A percentile compares a stretch with the other conserved stretches of the same genome.
These are phyloP conservation scores for Orbilia blumenaviensis DNA, from an alignment of 2,329 filamentous ascomycete species.

Conservation along the genomic window DNA sequence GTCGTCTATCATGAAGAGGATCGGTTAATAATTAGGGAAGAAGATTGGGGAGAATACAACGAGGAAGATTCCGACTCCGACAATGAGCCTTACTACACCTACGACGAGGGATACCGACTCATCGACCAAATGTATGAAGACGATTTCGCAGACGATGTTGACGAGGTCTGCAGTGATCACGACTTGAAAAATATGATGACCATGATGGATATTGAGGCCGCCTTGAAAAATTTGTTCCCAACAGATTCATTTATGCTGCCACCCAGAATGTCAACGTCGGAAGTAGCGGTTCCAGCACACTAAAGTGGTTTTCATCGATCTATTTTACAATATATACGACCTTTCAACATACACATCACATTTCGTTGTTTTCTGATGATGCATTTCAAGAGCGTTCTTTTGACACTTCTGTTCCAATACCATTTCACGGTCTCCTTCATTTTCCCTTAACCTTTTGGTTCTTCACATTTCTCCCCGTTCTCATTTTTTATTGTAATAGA, in stretches of 20 bases:
- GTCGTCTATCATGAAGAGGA: constrained; percentile 44
- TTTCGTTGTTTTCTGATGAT: not conserved
- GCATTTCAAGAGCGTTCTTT: constrained; percentile 10
- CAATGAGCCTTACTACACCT: constrained; percentile 26
- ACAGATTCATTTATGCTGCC: constrained; percentile 25
- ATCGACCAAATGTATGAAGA: constrained; percentile 48
- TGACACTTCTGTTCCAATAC: not conserved
- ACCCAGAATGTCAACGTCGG: not conserved
- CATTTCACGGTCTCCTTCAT: not conserved
- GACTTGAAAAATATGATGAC: constrained; percentile 43
- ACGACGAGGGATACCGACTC: constrained; percentile 41
- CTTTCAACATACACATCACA: not conserved
- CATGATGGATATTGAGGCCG: constrained; percentile 37
- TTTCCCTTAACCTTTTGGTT: not conserved
- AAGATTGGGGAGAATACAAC: constrained; percentile 43
- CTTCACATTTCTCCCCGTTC: not conserved
- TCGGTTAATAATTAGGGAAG: constrained; percentile 31
- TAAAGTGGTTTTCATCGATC: not conserved
- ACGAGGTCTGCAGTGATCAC: constrained; percentile 21
- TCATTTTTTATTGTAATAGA: constrained; percentile 7
- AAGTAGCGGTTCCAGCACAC: constrained; percentile 1
- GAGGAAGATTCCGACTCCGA: constrained; percentile 23
- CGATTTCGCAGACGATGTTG: constrained; percentile 21
- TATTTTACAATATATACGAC: not conserved
- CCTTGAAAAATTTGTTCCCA: constrained; percentile 35